Evolutionary conservation across 495 filamentous ascomycete genomes (phyloP), one percentile per base, ranked within the genome.

Genomic region (Talaromyces borbonicus): DNA sequence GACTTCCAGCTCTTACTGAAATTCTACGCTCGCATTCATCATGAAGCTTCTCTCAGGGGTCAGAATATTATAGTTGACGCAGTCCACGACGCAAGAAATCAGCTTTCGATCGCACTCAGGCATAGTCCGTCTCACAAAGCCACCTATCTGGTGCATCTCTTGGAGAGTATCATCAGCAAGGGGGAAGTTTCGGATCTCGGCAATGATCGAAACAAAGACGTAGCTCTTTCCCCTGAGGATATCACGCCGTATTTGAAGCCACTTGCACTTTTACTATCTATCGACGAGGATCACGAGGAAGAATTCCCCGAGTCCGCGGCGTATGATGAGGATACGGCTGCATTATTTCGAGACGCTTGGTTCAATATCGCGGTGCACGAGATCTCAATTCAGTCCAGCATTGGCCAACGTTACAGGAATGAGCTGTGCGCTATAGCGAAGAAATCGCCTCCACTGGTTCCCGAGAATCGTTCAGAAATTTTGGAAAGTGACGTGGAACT

Each of bases 321-420:
- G 14, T 77, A 83, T 50, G 79, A 86, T 37, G 74, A 79, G 43
- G 75, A 86, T 31, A 73, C 75, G 16, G 65, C 77, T 42, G 72
- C 78, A 15, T 67, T 94, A 37, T 78, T 92, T 50, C 82, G 90
- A 27, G 87, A 97, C 69, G 86, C 86, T 11, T 98, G 92, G 92
- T 95, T 95, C 61, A 98, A 98, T 58, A 84, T 96, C 42, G 84
- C 86, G 23, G 81, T 96, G 6, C 90, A 97, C 60, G 90, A 89
- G 25, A 95, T 96, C 57, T 79, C 75, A n/a, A 70, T 81, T 12
- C 74, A 71, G 14, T 86, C 87, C 0, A 71, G 73, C 16, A 72
- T 82, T 47, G 81, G 79, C 26, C 80, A 79, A 49, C 74, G 74
- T 52, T 76, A 86, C 53, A 53, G 73, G 16, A 78, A 80, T 33